phyloP scores from a whole-genome alignment of 2,329 filamentous ascomycete species.

The Escovopsis sp. region DNA sequence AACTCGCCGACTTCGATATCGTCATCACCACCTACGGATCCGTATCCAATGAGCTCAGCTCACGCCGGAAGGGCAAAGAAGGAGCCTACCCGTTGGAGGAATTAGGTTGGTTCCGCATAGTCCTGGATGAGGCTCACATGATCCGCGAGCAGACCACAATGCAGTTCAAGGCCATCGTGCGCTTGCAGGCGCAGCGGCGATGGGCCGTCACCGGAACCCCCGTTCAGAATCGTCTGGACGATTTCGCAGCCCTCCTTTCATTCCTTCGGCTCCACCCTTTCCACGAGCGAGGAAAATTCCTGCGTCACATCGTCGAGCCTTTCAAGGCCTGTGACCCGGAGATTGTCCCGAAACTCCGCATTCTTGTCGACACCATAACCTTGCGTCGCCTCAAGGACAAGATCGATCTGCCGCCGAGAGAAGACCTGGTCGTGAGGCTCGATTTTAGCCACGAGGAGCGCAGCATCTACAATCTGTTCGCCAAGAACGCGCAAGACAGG shows the following conservation, averaged over 20 bases:
- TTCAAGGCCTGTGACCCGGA: constrained; percentile 79
- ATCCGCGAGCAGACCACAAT: constrained; percentile 75
- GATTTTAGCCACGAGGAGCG: constrained; percentile 64
- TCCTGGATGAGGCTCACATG: constrained; percentile 87
- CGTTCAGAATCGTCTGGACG: constrained; percentile 85
- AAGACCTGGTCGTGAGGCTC: constrained; percentile 59
- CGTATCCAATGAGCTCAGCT: constrained; percentile 61
- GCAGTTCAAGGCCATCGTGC: constrained; percentile 74
- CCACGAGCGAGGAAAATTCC: constrained; percentile 61
- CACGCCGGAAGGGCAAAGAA: constrained; percentile 45
- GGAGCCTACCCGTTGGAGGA: constrained; percentile 53
- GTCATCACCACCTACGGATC: constrained; percentile 91
- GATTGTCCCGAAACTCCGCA: constrained; percentile 69
- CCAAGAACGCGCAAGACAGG: constrained; percentile 64
- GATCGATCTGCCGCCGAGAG: constrained; percentile 63
- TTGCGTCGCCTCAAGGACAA: constrained; percentile 83
- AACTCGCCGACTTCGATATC: constrained; percentile 62
- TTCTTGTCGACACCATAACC: constrained; percentile 90
- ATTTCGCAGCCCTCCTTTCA: constrained; percentile 72
- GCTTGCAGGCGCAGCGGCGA: constrained; percentile 62
- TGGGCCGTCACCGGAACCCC: constrained; percentile 98
- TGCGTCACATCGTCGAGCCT: constrained; percentile 64
- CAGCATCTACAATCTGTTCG: constrained; percentile 71
- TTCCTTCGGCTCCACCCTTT: constrained; percentile 81
- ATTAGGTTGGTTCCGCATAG: constrained; percentile 84